Base-by-base conservation (phyloP, 768 basidiomycete genomes). In the Scleroderma bovista region DNA sequence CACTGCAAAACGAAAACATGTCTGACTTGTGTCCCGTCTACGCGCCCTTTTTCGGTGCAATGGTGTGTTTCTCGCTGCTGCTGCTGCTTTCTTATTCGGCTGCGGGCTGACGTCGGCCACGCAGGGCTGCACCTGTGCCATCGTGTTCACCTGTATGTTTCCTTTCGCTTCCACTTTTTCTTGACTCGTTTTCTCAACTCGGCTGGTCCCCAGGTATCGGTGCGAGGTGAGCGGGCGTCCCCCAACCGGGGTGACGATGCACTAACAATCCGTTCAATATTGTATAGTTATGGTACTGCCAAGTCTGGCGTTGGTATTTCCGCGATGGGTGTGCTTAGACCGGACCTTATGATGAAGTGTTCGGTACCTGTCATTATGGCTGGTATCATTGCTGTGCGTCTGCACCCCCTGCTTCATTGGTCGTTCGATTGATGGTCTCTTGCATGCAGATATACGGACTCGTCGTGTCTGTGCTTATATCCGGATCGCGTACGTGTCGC, bases 331-430 rank as follows among this genome's bases (percentile, higher is more conserved):
- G 91, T 95, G 59, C 83, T 96, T 51, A 84, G 93, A 55, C 95
- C 94, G 46, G 94, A 95, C 77, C 77, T 86, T 62, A 94, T 97
- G 90, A 95, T 98, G 89, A 93, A 86, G 77, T 94, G 88, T 81
- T 86, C 88, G 57, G 83, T 98, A 46, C 94, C 94, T 41, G 93
- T 97, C 68, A 88, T 99, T 72, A 97, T 98, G 95, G 95, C 95
- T 78, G 95, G 95, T 93, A 98, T 98, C 75, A 96, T 98, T 74
- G 95, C 90, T 68, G 95, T 98, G 59, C 57, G 92, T 53, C 37
- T 29, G 44, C n/a, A n/a, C n/a, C n/a, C n/a, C n/a, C n/a, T n/a
- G n/a, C n/a, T n/a, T n/a, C n/a, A n/a, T n/a, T n/a, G n/a, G n/a
- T n/a, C n/a, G n/a, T n/a, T n/a, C n/a, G n/a, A n/a, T n/a, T n/a